Percentiles rank a stretch among this genome's conserved stretches.
phyloP scores from a whole-genome alignment of 2,329 filamentous ascomycete genomes.

The Ophiocordyceps camponoti-leonardi region DNA sequence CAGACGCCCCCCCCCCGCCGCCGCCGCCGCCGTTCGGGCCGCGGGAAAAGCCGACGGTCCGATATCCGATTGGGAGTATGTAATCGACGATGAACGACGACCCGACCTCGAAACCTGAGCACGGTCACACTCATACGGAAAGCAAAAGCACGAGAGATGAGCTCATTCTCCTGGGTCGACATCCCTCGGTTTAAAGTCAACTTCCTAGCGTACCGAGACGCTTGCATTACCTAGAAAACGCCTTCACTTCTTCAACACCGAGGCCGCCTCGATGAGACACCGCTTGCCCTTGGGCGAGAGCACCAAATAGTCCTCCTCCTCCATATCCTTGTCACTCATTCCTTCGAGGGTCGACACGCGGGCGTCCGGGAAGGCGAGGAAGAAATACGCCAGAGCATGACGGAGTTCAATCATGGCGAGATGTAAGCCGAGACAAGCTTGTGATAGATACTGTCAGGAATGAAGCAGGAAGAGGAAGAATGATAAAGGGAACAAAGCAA shows the following conservation, averaged over 20 bases:
- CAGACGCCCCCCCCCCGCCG: background rate
- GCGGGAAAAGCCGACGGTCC: background rate
- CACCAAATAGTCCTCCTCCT: constrained; percentile 12
- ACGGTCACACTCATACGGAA: background rate
- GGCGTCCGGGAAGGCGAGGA: constrained; percentile 22
- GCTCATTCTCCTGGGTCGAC: background rate
- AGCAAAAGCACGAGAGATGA: background rate
- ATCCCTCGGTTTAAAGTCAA: background rate
- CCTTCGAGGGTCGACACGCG: constrained; percentile 12
- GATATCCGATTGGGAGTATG: too few species aligned
- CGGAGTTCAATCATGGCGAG: constrained; percentile 38
- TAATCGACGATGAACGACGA: background rate
- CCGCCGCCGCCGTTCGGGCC: background rate
- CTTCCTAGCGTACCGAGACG: too few species aligned
- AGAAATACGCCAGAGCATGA: constrained; percentile 30
- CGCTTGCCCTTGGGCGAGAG: constrained; percentile 10
- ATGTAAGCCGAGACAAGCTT: constrained; percentile 35
- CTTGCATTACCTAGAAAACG: too few species aligned
- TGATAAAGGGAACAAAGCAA: background rate
- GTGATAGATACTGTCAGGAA: too few species aligned
- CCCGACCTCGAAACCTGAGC: background rate
- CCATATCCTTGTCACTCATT: constrained; percentile 17
- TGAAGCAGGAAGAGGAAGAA: background rate
- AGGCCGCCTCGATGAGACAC: constrained; percentile 7
- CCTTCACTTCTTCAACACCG: background rate